Evolutionary conservation across 2,329 filamentous ascomycete species (phyloP), one percentile per base, ranked within the genome.

Genomic region (Scedosporium apiospermum): DNA sequence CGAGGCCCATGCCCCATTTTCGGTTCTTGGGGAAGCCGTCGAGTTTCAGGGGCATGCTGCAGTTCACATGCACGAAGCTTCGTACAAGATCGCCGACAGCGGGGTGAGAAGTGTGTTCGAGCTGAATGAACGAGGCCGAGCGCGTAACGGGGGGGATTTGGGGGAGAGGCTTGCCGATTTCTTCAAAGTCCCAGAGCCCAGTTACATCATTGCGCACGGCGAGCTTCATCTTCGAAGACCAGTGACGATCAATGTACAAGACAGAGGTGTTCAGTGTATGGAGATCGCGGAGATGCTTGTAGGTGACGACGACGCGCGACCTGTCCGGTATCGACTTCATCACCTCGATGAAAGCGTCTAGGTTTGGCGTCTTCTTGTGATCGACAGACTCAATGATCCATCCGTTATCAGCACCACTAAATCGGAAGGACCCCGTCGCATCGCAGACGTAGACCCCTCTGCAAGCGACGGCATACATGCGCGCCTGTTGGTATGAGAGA

Each of bases 1-100:
- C 93, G 44, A 99, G 79, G 46, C 95, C 95, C 81, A 96, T 97
- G 0, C 95, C 95, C 77, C 92, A 95, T 76, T 96, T 95, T 58
- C 92, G 84, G 67, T 95, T 91, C 73, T 95, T 91, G 5, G 95
- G 96, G 73, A 96, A 99, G n/a, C 95, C 95, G 72, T 99, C 95
- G 9, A 99, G 83, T 79, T 98, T 98, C 65, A 99, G 79, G 0
- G 95, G 95, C 88, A 99, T 93, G 26, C 88, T 90, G 69, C 93
- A 96, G 66, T 90, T 88, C 62, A 99, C 89, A 46, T 95, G 89
- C 27, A 99, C 93, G 72, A 99, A 98, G 71, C 93, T 97, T 67
- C 90, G 88, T 46, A 99, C 90, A 65, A 99, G 85, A 67, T 96
- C 91, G 2, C 93, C 92, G n/a, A 95, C 93, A 18, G 91, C 90